Base-by-base conservation (phyloP, 176 grass and related monocot genomes). In the Triticum turgidum region DNA sequence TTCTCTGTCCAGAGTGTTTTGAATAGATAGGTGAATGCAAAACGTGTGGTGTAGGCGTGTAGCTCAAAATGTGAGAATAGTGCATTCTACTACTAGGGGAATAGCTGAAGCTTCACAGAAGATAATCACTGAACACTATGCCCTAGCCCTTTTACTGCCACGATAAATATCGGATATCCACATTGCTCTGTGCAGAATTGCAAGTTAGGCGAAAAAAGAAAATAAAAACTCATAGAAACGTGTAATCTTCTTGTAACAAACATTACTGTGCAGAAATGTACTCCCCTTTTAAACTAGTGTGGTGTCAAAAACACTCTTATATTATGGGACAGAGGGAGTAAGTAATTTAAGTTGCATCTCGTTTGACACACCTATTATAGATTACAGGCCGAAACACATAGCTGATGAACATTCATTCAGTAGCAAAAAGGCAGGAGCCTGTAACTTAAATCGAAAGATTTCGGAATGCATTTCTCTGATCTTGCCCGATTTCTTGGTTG, bases 371-470 rank as follows among this genome's bases (percentile, higher is more conserved):
- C 39, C 54, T 65, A 35, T 45, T 33, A 66, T 42, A 34, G n/a
- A 64, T 64, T 27, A 15, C 34, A 79, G 11, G 7, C 12, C 54
- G 64, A 64, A 79, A 24, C 12, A 58, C 42, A 3, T 79, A 42
- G 12, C 22, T 11, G 20, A 30, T 7, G 17, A 65, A 81, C 49
- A 52, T 15, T 52, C 79, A 51, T 67, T 33, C 79, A 45, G 24
- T 45, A 62, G 18, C 9, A 83, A 45, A 76, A 87, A 2, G 38
- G 38, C 65, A 72, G 37, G 58, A 87, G n/a, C 58, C 62, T 71
- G 25, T 67, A 68, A 47, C 45, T 80, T 75, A 45, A 21, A n/a
- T 87, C 12, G 61, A 68, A 84, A 91, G 45, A 80, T 87, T 65
- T 73, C 24, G 75, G 68, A 59, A 73, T 85, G 20, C 18, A 13